Conservation (phyloP, 768 basidiomycete genomes). For the Tremella yokohamensis region DNA sequence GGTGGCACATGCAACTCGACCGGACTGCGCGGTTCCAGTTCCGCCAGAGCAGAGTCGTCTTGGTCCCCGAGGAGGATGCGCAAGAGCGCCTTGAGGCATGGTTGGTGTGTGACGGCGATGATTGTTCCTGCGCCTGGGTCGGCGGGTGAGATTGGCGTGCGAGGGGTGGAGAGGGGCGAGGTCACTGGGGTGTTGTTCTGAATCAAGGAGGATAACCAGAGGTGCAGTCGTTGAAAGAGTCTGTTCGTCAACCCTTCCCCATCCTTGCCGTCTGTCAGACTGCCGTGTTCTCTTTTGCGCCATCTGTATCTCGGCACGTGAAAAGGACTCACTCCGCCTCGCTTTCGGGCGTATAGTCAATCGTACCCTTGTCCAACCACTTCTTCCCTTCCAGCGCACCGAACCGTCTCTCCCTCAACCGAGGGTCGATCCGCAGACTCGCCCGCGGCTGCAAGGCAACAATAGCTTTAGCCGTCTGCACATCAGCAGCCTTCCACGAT, state of each 20-base stretch:
- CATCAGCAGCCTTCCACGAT: neutral
- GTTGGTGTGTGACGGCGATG: slow-evolving; percentile 27
- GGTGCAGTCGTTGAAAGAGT: slow-evolving; percentile 19
- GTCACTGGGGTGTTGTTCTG: slow-evolving; percentile 19
- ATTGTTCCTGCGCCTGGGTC: slow-evolving; percentile 18
- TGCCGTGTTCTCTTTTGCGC: neutral
- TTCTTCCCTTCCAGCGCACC: slow-evolving; percentile 1
- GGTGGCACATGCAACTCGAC: slow-evolving; percentile 23
- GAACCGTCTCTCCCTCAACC: slow-evolving; percentile 3
- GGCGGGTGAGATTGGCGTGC: slow-evolving; percentile 12
- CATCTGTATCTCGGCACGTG: too few relatives aligned
- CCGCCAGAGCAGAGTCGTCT: neutral
- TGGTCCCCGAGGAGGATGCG: slow-evolving; percentile 10
- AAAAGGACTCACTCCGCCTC: slow-evolving; percentile 1
- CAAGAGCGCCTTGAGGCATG: slow-evolving; percentile 20
- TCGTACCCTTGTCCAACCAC: slow-evolving; percentile 1
- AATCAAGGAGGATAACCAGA: slow-evolving; percentile 18
- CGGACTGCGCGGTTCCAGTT: neutral
- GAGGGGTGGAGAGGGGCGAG: slow-evolving; percentile 20
- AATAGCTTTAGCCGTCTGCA: slow-evolving; percentile 25
- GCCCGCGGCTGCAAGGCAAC: slow-evolving; percentile 15
- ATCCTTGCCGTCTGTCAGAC: neutral
- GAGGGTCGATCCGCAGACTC: slow-evolving; percentile 19
- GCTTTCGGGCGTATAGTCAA: neutral
- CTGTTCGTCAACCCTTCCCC: neutral